Evolutionary conservation across 257 asterid genomes (phyloP), one percentile per base, ranked within the genome.

Genomic region (Penstemon davidsonii): DNA sequence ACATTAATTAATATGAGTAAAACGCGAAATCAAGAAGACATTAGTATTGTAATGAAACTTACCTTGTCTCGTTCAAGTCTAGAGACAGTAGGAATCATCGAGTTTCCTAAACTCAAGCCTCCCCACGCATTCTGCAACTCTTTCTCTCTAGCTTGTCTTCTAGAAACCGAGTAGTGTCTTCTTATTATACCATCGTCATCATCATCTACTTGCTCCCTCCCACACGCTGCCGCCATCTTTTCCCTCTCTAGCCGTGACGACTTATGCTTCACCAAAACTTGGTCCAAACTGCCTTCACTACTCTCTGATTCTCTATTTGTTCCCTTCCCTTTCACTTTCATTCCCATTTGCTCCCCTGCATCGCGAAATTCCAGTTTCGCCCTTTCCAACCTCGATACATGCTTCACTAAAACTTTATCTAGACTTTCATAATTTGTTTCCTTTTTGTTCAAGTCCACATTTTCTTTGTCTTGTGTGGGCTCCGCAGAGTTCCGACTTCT

Each of bases 71-170:
- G 64, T 79, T 93, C 83, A 64, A 93, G 96, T 62, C 87, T 88
- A 36, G 98, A 90, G 46, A 90, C 62, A 49, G 85, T 97, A n/a
- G 95, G 96, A 40, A 80, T 86, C 62, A 93, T 73, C 3, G 97
- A 93, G 72, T 90, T 88, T 51, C 96, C 98, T 5, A 92, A 79
- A 79, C 96, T 86, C 82, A 93, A 72, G 15, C 97, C 97, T 65
- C 97, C 97, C 96, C 98, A 93, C 18, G 92, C 87, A 61, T 81
- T 92, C 73, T 85, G 87, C 73, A 88, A 39, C 81, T 93, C 97
- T 72, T 55, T 83, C 70, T 93, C 95, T 75, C 94, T 82, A 37
- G 90, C 95, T 66, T 80, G 86, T 70, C 85, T 71, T 13, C 95
- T 87, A 67, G 84, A 67, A 75, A 81, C 76, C 42, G 87, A 85